phyloP scores from a whole-genome alignment of 169 alveolate genomes.

The Eimeria praecox region DNA sequence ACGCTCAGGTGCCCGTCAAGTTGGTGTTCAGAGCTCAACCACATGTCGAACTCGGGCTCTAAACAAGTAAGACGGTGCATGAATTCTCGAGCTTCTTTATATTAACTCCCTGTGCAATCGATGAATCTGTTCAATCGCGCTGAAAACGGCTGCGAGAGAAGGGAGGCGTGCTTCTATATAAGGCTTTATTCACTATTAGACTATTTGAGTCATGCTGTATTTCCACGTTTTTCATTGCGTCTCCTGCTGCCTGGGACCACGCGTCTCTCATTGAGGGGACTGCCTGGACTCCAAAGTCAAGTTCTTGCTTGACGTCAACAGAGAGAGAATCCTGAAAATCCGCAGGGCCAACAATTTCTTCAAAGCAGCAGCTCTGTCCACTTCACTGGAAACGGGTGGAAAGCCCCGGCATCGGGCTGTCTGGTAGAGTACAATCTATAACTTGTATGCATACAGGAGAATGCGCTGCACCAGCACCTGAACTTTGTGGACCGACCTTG shows the following conservation, averaged over 20 bases:
- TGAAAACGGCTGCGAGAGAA: not conserved
- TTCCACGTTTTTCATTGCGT: not conserved
- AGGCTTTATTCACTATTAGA: not conserved
- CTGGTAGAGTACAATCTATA: not conserved
- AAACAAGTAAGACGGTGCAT: not conserved
- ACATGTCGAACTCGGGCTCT: not conserved
- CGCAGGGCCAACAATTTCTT: not conserved
- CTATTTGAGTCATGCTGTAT: conserved; percentile 44
- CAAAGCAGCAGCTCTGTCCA: not conserved
- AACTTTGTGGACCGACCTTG: conserved; percentile 43
- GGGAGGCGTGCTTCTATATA: not conserved
- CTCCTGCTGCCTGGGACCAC: conserved; percentile 64
- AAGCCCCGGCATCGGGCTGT: not conserved
- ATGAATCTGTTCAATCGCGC: not conserved
- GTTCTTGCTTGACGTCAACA: conserved; percentile 60
- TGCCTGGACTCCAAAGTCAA: conserved; percentile 75
- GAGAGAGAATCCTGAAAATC: conserved; percentile 31
- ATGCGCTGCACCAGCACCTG: not conserved
- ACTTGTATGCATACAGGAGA: not conserved
- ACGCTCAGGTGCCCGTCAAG: not conserved
- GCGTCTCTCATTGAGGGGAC: conserved; percentile 22
- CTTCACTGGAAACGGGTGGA: not conserved
- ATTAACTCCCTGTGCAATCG: not conserved
- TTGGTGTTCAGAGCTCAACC: not conserved
- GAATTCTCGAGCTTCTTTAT: not conserved